A percentile compares a stretch with the other conserved stretches of the same genome.
phyloP scores from a whole-genome alignment of 371 early-diverging fungal genomes.

The Mucor plumbeus region DNA sequence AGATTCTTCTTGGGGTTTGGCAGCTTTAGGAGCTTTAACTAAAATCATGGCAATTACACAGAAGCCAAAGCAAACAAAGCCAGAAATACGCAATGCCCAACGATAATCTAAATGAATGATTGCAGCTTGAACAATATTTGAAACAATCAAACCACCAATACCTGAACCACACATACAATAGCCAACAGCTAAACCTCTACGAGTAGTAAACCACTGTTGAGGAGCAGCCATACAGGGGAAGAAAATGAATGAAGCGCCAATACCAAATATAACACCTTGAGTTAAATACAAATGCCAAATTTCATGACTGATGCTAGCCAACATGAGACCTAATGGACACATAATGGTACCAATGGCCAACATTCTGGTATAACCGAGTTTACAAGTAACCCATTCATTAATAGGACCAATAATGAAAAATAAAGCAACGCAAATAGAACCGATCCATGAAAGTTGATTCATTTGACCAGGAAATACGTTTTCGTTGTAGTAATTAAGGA shows the following conservation, averaged over 20 bases:
- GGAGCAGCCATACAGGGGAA: constrained; percentile 71
- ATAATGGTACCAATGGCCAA: constrained; percentile 53
- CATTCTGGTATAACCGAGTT: constrained; percentile 59
- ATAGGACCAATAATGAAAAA: constrained; percentile 51
- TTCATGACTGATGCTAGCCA: constrained; percentile 63
- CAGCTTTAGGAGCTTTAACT: constrained; percentile 45
- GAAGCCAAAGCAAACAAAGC: constrained; percentile 57
- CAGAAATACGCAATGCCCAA: constrained; percentile 70
- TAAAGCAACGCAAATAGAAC: constrained; percentile 43
- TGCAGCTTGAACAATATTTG: constrained; percentile 58
- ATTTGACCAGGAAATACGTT: constrained; percentile 35
- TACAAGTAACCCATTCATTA: constrained; percentile 52
- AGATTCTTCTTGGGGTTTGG: neutral
- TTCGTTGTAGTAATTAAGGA: constrained; percentile 36
- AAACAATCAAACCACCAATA: constrained; percentile 66
- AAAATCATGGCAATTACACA: constrained; percentile 48
- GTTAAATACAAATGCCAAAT: constrained; percentile 73
- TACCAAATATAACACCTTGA: constrained; percentile 71
- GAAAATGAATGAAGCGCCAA: constrained; percentile 71
- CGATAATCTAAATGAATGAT: constrained; percentile 54
- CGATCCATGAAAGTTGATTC: constrained; percentile 47
- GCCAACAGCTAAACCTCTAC: constrained; percentile 75
- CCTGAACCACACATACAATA: constrained; percentile 69
- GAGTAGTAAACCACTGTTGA: constrained; percentile 73
- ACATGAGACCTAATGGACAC: constrained; percentile 60